Conservation (phyloP, 148 eudicot genomes). For the Rhododendron mucronatum region DNA sequence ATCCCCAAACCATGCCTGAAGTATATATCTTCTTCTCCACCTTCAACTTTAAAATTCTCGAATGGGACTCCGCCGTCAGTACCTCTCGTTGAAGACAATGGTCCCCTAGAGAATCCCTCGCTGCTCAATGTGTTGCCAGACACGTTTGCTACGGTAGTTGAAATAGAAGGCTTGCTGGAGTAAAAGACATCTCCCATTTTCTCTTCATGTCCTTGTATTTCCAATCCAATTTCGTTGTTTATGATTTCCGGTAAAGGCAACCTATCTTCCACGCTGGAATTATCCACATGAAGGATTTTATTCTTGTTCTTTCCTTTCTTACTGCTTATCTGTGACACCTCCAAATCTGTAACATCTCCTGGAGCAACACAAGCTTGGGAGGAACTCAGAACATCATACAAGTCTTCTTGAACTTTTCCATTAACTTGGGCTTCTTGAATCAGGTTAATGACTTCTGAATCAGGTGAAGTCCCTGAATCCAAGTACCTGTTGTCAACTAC, state of each 20-base stretch:
- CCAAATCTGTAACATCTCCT: constrained; percentile 22
- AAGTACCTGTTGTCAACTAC: constrained; percentile 36
- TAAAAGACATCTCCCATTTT: constrained; percentile 22
- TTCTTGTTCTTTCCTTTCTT: constrained; percentile 43
- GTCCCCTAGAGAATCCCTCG: constrained; percentile 27
- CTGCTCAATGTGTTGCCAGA: constrained; percentile 37
- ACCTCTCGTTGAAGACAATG: constrained; percentile 18
- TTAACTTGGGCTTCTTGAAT: constrained; percentile 40
- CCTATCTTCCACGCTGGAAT: constrained; percentile 26
- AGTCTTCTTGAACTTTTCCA: constrained; percentile 31
- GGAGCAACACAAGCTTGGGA: constrained; percentile 28
- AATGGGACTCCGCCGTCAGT: constrained; percentile 17
- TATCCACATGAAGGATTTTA: constrained; percentile 17
- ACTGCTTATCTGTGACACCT: constrained; percentile 23
- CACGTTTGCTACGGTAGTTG: constrained; percentile 25
- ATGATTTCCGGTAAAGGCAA: constrained; percentile 20
- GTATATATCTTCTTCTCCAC: constrained; percentile 22
- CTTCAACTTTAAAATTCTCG: constrained; percentile 23
- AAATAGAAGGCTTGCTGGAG: constrained; percentile 25
- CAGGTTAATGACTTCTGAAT: constrained; percentile 87
- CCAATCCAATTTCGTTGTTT: constrained; percentile 19
- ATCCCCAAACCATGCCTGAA: constrained; percentile 19
- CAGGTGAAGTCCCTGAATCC: constrained; percentile 92
- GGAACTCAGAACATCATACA: constrained; percentile 26
- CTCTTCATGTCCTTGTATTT: constrained; percentile 24